Evolutionary conservation across 2,329 filamentous ascomycete species (phyloP), one percentile per base, ranked within the genome.

Genomic region (Chrysoporthe cubensis): DNA sequence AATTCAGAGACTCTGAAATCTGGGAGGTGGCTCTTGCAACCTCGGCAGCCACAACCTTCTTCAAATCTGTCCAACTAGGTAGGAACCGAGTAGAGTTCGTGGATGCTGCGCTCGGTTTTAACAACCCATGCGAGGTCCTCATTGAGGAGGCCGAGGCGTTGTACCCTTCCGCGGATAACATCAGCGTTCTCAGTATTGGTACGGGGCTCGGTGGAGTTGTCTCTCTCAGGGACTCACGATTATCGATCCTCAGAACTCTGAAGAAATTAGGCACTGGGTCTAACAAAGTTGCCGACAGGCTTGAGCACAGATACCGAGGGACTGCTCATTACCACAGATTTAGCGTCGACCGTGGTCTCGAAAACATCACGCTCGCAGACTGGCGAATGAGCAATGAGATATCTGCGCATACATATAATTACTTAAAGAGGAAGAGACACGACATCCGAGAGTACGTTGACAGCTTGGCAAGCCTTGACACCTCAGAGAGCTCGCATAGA

Each of bases 121-220:
- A 78, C 65, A 78, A 78, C 57, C 76, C 77, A 26, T 73, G 72
- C 58, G 71, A 75, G 32, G 69, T 74, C 2, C 69, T 78, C 13
- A 72, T 78, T 11, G 63, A 71, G 1, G 76, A 77, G 58, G 76
- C 76, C 9, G 50, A 67, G 56, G 57, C 50, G 3, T 68, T 73
- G 57, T 77, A 74, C 54, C 75, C 74, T 3, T 34, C 54, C 1
- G 26, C 18, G 8, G 13, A 58, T 16, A 46, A 66, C 48, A 37
- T 70, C 42, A 72, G 63, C 11, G 46, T 75, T 26, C 69, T 76
- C 2, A 76, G 74, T 50, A 73, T 76, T 43, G 74, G 75, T 9
- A 76, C 75, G 0, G 75, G 75, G 2, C 68, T 74, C 11, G 71
- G 73, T 9, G 43, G 71, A 7, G 69, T 73, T 13, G 70, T 73